Evolutionary conservation across 306 rosid genomes (phyloP).

Genomic region (Glycine tomentella): DNA sequence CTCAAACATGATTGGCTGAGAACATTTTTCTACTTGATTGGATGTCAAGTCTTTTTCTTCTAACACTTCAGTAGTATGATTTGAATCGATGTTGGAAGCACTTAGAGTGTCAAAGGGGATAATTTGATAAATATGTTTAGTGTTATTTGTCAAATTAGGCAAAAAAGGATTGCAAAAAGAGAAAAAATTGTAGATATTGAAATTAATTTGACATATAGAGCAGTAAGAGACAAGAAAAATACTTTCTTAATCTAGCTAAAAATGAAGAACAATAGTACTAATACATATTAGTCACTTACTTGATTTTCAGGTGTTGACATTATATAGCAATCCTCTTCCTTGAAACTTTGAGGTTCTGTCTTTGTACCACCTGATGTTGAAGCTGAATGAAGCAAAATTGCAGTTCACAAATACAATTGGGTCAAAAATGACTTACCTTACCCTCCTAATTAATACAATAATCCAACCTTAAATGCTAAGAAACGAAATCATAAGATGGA

Average conservation of each 20-base stretch:
- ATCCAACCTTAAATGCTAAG: too few species aligned
- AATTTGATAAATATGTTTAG: too few species aligned
- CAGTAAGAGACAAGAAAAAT: too few species aligned
- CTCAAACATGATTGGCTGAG: too few species aligned
- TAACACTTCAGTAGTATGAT: too few species aligned
- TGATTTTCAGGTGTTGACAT: conserved; percentile 73
- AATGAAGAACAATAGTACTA: background rate
- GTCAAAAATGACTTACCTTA: too few species aligned
- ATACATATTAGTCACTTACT: conserved; percentile 50
- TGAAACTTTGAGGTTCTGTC: conserved; percentile 63
- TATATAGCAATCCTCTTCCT: conserved; percentile 71
- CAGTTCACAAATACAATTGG: too few species aligned
- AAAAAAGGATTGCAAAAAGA: background rate
- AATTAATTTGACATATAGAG: background rate
- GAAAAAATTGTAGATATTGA: background rate
- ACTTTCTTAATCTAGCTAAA: conserved; percentile 6
- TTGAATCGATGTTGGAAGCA: too few species aligned
- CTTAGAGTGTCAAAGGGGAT: too few species aligned
- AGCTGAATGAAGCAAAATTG: conserved; percentile 39
- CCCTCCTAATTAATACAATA: too few species aligned
- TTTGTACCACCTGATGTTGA: conserved; percentile 53
- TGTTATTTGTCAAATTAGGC: background rate
- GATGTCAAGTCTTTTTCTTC: background rate
- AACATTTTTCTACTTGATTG: too few species aligned
- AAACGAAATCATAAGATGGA: too few species aligned